Evolutionary conservation across 1,284 basidiomycete species (phyloP), one percentile per base, ranked within the genome.

Genomic region (Rhodotorula sp.): DNA sequence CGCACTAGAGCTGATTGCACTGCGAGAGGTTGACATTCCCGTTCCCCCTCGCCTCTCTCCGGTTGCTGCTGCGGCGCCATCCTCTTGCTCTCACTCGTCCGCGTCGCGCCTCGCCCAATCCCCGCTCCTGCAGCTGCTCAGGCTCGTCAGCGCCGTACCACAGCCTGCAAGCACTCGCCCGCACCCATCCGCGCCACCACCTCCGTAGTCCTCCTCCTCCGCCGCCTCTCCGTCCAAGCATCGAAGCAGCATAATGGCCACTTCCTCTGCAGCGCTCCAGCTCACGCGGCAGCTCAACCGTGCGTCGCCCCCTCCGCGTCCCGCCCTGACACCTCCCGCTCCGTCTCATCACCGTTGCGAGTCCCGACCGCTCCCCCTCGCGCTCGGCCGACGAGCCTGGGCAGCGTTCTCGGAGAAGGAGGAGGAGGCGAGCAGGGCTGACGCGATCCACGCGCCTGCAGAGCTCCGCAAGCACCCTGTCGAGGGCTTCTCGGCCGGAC

Each of bases 401-500:
- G n/a, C n/a, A n/a, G n/a, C n/a, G n/a, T n/a, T n/a, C n/a, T n/a
- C n/a, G n/a, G n/a, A n/a, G n/a, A n/a, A n/a, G n/a, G n/a, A n/a
- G n/a, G n/a, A n/a, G n/a, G n/a, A n/a, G n/a, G n/a, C n/a, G n/a
- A n/a, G n/a, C n/a, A n/a, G n/a, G n/a, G 34, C 36, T 29, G 36
- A 53, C 48, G 12, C 41, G 2, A 25, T 4, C 27, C 29, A 19
- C 22, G 17, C 6, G 36, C 19, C 6, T 9, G 29, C 70, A 77
- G 75, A 75, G 34, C 67, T 77, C 34, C 60, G 66, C 36, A 77
- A 77, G 66, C 87, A 86, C 69, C 94, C 94, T 6, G 91, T 95
- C 8, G 91, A 95, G 79, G 94, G 94, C 13, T 97, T 97, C 84
- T 94, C 91, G 57, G 94, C 93, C 81, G 94, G 95, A 48, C 88